Conservation (phyloP, 108 stramenopile genomes). For the Thalassiosira profunda region DNA sequence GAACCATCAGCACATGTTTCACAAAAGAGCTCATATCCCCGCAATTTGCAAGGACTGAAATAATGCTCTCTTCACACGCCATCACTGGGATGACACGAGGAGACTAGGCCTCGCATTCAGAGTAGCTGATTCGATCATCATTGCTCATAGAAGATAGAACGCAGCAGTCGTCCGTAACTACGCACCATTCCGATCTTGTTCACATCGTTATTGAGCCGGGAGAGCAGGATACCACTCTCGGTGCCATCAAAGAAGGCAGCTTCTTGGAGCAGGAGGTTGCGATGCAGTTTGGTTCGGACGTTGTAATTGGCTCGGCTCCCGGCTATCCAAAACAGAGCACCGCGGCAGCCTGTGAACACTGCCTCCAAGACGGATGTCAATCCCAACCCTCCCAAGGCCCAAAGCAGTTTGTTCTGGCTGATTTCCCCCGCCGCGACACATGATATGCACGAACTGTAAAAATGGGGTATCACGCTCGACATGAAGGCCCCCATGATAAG, state of each 20-base stretch:
- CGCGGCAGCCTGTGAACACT: conserved; percentile 82
- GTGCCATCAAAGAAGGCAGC: conserved; percentile 89
- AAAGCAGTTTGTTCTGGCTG: conserved; percentile 44
- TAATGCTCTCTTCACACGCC: too few species aligned
- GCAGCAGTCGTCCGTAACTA: too few species aligned
- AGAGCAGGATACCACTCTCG: conserved; percentile 80
- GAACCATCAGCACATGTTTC: too few species aligned
- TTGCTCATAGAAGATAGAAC: too few species aligned
- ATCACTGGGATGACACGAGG: too few species aligned
- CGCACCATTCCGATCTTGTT: conserved; percentile 88
- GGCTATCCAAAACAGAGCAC: conserved; percentile 89
- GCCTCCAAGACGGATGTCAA: conserved; percentile 65
- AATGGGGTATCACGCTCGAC: conserved; percentile 79
- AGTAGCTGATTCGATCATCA: too few species aligned
- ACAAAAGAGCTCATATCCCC: too few species aligned
- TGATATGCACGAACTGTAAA: conserved; percentile 71
- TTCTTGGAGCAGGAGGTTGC: conserved; percentile 86
- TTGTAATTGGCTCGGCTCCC: conserved; percentile 88
- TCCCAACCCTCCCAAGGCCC: conserved; percentile 68
- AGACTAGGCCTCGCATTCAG: too few species aligned
- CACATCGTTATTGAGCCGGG: conserved; percentile 90
- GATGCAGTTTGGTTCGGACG: conserved; percentile 86
- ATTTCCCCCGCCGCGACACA: conserved; percentile 67
- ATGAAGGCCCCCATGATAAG: conserved; percentile 77
- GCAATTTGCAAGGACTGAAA: too few species aligned